Evolutionary conservation across 2,329 filamentous ascomycete species (phyloP).

Genomic region (Stachybotrys elegans): DNA sequence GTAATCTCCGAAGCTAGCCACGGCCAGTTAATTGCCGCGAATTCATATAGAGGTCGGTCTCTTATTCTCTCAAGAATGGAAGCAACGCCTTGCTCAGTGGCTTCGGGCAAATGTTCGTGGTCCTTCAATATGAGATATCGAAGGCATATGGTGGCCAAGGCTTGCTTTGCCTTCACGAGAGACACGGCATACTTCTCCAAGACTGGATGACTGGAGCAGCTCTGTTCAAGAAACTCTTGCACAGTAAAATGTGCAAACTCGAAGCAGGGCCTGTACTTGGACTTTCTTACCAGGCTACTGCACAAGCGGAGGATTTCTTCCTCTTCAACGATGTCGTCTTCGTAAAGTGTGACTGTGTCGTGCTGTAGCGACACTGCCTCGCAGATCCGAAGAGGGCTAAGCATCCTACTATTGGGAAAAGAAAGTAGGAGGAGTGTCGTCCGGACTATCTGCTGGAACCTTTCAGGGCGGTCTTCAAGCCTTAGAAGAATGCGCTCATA

Average conservation of each 20-base stretch:
- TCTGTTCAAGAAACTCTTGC: slow-evolving; percentile 8
- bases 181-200: slow-evolving; percentile 2
- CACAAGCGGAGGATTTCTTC: slow-evolving; percentile 6
- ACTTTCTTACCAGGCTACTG: slow-evolving; percentile 9
- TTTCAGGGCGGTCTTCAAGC: neutral
- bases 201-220: accelerated
- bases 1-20: neutral
- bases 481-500: slow-evolving; percentile 9
- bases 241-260: slow-evolving; percentile 14
- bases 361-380: neutral
- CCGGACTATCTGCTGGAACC: slow-evolving; percentile 3
- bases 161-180: accelerated
- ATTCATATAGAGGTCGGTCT: slow-evolving; percentile 4
- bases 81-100: neutral
- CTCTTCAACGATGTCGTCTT: slow-evolving; percentile 2
- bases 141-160: slow-evolving; percentile 5
- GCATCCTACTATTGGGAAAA: neutral
- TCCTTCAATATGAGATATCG: slow-evolving; percentile 8
- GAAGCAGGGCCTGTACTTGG: neutral
- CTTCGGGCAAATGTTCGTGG: neutral
- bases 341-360: neutral
- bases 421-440: slow-evolving; percentile 9
- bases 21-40: slow-evolving; percentile 3
- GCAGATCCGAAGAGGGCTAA: accelerated
- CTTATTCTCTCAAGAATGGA: neutral